Conservation (phyloP, 1,284 basidiomycete genomes). For the Pisolithus thermaeus region DNA sequence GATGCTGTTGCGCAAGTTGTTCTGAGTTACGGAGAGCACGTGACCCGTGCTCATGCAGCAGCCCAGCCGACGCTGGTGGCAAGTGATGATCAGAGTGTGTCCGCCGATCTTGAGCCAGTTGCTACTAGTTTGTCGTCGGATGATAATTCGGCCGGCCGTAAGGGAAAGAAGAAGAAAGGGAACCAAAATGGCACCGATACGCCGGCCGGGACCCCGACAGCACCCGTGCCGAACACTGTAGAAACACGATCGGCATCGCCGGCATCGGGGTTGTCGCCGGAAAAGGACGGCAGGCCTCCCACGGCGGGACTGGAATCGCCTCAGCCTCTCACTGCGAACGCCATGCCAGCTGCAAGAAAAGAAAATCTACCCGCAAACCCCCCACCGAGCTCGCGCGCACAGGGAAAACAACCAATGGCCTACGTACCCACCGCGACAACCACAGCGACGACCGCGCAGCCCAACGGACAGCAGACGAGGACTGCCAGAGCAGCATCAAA, state of each 20-base stretch:
- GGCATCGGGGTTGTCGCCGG: conserved; percentile 30
- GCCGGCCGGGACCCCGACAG: conserved; percentile 21
- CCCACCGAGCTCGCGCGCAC: conserved; percentile 61
- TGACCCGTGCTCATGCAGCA: conserved; percentile 10
- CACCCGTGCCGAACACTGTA: conserved; percentile 28
- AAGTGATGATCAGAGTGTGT: conserved; percentile 2
- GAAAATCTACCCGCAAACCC: conserved; percentile 36
- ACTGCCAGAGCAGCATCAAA: conserved; percentile 62
- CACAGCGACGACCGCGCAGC: conserved; percentile 28
- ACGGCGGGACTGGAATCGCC: conserved; percentile 33
- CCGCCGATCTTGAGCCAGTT: conserved; percentile 9
- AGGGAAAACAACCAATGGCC: conserved; percentile 73
- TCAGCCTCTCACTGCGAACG: conserved; percentile 36
- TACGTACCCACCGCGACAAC: conserved; percentile 33
- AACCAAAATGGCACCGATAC: conserved; percentile 19
- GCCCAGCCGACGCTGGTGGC: conserved; percentile 4
- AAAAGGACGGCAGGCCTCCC: conserved; percentile 33
- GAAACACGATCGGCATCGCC: conserved; percentile 20
- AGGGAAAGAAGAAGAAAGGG: conserved; percentile 35
- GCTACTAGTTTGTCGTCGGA: not conserved
- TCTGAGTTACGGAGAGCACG: conserved; percentile 35
- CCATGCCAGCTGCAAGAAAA: conserved; percentile 36
- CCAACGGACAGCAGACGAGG: conserved; percentile 33
- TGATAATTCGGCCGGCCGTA: conserved; percentile 17
- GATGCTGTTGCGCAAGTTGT: conserved; percentile 34